A percentile compares a stretch with the other conserved stretches of the same genome.
These are phyloP conservation scores for Neurospora sublineolata DNA, from an alignment of 495 filamentous ascomycete genomes.

Conservation along the genomic window DNA sequence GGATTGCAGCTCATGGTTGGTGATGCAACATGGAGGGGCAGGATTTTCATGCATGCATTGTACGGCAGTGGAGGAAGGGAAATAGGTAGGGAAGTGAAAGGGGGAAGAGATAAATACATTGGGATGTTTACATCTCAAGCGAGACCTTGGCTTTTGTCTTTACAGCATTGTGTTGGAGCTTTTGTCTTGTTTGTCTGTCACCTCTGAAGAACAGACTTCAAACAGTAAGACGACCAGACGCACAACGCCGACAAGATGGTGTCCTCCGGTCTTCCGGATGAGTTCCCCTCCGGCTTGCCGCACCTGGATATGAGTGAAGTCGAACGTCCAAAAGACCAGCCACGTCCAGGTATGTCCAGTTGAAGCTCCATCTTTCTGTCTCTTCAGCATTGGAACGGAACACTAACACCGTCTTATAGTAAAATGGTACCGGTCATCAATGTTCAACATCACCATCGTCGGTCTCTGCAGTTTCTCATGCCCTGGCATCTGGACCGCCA, in stretches of 20 bases:
- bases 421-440: slow-evolving; percentile 54
- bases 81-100: background rate
- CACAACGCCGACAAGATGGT: background rate
- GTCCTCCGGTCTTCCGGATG: background rate
- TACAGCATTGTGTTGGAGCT: background rate
- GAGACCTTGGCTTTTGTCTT: background rate
- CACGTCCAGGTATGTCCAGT: slow-evolving; percentile 9
- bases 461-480: slow-evolving; percentile 53
- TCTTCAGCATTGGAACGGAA: background rate
- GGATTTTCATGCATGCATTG: background rate
- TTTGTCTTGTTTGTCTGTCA: background rate
- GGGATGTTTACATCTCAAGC: background rate
- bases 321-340: slow-evolving; percentile 14
- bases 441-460: slow-evolving; percentile 52
- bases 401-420: slow-evolving; percentile 22
- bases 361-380: background rate
- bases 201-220: background rate
- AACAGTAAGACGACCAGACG: background rate
- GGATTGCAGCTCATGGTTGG: background rate
- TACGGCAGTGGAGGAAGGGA: background rate
- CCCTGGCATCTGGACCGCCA: slow-evolving; percentile 57
- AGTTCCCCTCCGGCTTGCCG: background rate
- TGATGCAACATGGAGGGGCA: background rate
- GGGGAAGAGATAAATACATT: background rate
- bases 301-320: slow-evolving; percentile 3